Evolutionary conservation across 73 alveolate species (phyloP).

Genomic region (Effrenium voratum): DNA sequence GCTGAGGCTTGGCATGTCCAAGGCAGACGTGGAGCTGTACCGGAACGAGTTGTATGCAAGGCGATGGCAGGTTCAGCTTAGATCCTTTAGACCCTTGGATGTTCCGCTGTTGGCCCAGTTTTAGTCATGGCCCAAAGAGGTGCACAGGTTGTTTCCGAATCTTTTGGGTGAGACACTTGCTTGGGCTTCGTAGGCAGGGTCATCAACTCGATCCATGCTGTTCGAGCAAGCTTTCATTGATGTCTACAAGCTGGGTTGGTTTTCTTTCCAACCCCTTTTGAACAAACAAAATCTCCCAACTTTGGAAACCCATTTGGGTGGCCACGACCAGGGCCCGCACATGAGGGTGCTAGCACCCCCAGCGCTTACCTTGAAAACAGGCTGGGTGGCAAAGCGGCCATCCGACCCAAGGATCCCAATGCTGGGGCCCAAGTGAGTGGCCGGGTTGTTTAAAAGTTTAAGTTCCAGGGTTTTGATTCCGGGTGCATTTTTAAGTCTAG

Average conservation of each 20-base stretch:
- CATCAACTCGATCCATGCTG: background rate
- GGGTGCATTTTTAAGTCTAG: no score
- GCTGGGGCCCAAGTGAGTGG: no score
- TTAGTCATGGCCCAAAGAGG: background rate
- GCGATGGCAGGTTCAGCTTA: background rate
- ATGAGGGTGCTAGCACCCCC: background rate
- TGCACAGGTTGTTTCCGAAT: background rate
- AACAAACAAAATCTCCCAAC: no score
- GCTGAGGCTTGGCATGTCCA: slow-evolving; percentile 8
- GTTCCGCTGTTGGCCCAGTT: no score
- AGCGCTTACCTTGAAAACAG: background rate
- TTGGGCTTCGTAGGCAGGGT: background rate
- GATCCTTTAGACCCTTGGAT: background rate
- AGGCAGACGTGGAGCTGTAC: slow-evolving; percentile 52
- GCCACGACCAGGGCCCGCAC: no score
- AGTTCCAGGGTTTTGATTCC: no score
- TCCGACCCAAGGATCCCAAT: background rate
- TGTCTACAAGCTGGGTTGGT: background rate
- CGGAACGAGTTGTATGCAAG: slow-evolving; percentile 24
- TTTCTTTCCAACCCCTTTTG: no score
- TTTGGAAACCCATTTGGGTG: no score
- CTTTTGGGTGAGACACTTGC: background rate
- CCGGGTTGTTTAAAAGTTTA: no score
- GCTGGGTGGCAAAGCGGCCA: slow-evolving; percentile 24
- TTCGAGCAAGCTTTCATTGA: background rate